Evolutionary conservation across 306 rosid species (phyloP).

Genomic region (Cicer bijugum): DNA sequence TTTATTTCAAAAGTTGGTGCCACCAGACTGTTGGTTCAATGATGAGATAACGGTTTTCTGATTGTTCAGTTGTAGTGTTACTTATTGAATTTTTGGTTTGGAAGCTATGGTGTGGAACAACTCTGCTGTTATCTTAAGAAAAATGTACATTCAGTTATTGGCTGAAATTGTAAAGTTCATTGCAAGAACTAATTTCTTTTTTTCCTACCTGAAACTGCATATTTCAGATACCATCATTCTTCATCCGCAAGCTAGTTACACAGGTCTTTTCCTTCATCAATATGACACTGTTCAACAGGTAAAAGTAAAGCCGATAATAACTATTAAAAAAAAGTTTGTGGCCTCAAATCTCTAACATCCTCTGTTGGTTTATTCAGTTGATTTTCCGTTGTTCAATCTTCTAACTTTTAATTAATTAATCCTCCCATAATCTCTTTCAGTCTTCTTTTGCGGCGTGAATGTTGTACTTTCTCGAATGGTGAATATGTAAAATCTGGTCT

Average conservation of each 20-base stretch:
- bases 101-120: constrained; percentile 3
- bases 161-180: constrained; percentile 12
- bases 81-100: constrained; percentile 25
- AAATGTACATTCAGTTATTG: not conserved
- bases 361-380: constrained; percentile 27
- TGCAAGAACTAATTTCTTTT: constrained; percentile 19
- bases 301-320: constrained; percentile 53
- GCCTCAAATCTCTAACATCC: constrained; percentile 6
- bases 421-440: constrained; percentile 48
- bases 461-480: constrained; percentile 98
- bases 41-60: constrained; percentile 6
- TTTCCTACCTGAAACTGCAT: constrained; percentile 34
- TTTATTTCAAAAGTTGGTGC: constrained; percentile 3
- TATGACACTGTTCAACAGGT: constrained; percentile 94
- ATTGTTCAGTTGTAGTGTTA: constrained; percentile 18
- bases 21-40: not conserved
- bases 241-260: constrained; percentile 89
- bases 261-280: constrained; percentile 96
- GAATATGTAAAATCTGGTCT: constrained; percentile 97
- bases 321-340: constrained; percentile 9
- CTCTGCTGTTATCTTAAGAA: not conserved
- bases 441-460: constrained; percentile 92
- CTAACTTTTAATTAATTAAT: not conserved
- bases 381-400: constrained; percentile 23
- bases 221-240: constrained; percentile 92